Evolutionary conservation across 1,284 basidiomycete species (phyloP).

Genomic region (Marasmius fiardii): DNA sequence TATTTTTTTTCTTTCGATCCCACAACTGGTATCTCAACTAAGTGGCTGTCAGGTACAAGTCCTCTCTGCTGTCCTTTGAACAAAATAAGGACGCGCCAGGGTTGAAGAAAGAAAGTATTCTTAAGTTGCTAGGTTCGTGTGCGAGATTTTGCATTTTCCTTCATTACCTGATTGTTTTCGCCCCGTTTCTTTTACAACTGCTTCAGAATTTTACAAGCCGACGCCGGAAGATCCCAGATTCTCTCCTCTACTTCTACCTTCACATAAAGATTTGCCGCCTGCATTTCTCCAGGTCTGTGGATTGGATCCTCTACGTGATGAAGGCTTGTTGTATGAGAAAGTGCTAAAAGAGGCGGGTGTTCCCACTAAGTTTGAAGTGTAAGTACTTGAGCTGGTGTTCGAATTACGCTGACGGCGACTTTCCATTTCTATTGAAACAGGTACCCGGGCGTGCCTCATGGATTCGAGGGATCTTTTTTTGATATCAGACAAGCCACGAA

Average conservation of each 20-base stretch:
- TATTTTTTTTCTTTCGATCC: background rate
- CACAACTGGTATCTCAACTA: too few relatives aligned
- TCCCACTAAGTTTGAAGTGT: slow-evolving; percentile 12
- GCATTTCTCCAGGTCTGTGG: slow-evolving; percentile 13
- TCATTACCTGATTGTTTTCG: too few relatives aligned
- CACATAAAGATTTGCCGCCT: slow-evolving; percentile 11
- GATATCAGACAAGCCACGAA: background rate
- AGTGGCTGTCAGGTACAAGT: slow-evolving; percentile 15
- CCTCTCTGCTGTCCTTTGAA: slow-evolving; percentile 7
- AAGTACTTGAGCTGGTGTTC: background rate
- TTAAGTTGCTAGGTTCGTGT: background rate
- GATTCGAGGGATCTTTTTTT: background rate
- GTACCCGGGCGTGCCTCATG: slow-evolving; percentile 13
- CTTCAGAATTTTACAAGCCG: background rate
- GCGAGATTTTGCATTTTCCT: too few relatives aligned
- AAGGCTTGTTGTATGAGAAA: slow-evolving; percentile 12
- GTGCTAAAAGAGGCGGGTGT: slow-evolving; percentile 9
- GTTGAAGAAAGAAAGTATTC: background rate
- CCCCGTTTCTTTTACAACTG: background rate
- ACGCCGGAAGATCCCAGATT: slow-evolving; percentile 6
- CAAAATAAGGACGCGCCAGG: slow-evolving; percentile 12
- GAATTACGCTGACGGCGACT: too few relatives aligned
- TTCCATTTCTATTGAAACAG: background rate
- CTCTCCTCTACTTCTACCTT: slow-evolving; percentile 9
- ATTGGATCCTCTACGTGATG: slow-evolving; percentile 14